These are phyloP conservation scores for Chaetothyriales sp. DNA, from an alignment of 2,329 filamentous ascomycete species.

Conservation along the genomic window DNA sequence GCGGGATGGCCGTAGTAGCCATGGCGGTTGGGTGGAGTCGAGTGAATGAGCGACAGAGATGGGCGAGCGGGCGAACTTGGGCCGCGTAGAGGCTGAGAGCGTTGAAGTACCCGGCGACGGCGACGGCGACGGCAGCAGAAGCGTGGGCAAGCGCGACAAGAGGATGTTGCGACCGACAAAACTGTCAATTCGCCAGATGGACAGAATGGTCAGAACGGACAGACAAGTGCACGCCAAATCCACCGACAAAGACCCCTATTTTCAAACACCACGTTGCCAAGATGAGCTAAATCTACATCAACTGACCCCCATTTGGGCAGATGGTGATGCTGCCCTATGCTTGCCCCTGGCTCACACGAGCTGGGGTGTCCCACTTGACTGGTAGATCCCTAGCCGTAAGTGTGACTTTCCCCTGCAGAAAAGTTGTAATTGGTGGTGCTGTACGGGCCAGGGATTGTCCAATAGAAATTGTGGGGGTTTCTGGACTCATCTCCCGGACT, in stretches of 20 bases:
- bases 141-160: background rate
- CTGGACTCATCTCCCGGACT: too few species aligned
- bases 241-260: background rate
- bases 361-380: too few species aligned
- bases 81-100: background rate
- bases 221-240: constrained; percentile 1
- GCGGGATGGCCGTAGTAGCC: constrained; percentile 21
- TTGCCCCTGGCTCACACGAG: too few species aligned
- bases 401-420: too few species aligned
- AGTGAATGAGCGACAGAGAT: background rate
- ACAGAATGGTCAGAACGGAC: too few species aligned
- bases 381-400: too few species aligned
- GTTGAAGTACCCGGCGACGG: background rate
- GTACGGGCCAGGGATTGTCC: too few species aligned
- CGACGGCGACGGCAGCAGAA: background rate
- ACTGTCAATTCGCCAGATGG: constrained; percentile 10
- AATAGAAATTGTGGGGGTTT: too few species aligned
- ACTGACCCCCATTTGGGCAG: too few species aligned
- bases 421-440: too few species aligned
- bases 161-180: constrained; percentile 13
- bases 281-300: too few species aligned
- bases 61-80: background rate
- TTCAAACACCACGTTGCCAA: background rate
- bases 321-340: too few species aligned
- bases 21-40: constrained; percentile 2